Base-by-base conservation (phyloP, 306 rosid genomes). In the Canavalia ensiformis region DNA sequence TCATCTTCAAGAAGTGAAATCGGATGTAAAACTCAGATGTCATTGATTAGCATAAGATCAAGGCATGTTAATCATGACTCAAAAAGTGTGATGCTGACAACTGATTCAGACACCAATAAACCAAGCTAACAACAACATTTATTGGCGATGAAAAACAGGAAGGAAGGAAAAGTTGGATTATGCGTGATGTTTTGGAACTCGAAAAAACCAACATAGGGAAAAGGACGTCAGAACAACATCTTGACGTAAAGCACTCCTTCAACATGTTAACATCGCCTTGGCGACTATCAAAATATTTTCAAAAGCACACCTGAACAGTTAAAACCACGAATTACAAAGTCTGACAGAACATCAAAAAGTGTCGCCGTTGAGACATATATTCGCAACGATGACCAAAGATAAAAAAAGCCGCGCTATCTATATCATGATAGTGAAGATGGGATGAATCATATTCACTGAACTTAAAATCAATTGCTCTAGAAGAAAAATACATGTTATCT, bases 361-460 rank as follows among this genome's bases (percentile, higher is more conserved):
- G 46, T 39, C 46, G 39, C 5, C 18, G 47, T 18, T 3, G 54
- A 49, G 1, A 51, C 7, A 54, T 30, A 33, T 1, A 41, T 6
- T n/a, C n/a, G n/a, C n/a, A n/a, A n/a, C n/a, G n/a, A n/a, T n/a
- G n/a, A n/a, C n/a, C n/a, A 66, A 5, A 59, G n/a, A 51, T 11
- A n/a, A 0, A 64, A 25, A 0, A 66, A 39, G 7, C 52, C n/a
- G 7, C 2, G 75, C 91, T 84, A 66, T 77, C 98, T 91, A 84
- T 87, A 96, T 62, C 99, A 97, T 90, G 77, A 96, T 96, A 69
- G 93, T 93, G 12, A 98, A 96, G 49, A 97, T 96, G 7, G 99
- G 98, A 70, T 96, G 99, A 85, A 96, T 93, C 82, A 93, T 92
- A 84, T 96, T 92, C 86, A n/a, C 97, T 89, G 69, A 96, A n/a